These are phyloP conservation scores for Rubia peregrina DNA, from an alignment of 305 asterid species.

Conservation along the genomic window DNA sequence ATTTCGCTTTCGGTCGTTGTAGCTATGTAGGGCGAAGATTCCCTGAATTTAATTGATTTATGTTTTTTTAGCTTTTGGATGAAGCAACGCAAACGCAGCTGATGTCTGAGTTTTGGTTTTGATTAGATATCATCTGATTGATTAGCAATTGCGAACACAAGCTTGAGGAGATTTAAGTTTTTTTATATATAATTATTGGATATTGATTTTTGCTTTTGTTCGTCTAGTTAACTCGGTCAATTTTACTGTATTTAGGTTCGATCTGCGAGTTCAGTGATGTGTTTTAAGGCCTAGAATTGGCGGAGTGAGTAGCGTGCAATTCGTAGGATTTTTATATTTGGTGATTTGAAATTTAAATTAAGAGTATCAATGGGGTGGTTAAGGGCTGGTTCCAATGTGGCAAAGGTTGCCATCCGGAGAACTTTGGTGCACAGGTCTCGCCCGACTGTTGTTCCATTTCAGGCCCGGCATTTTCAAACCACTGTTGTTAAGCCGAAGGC, in stretches of 20 bases:
- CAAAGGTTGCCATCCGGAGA: constrained; percentile 69
- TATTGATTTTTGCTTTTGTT: background rate
- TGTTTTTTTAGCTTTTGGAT: constrained; percentile 3
- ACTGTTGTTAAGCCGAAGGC: constrained; percentile 62
- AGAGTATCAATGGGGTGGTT: constrained; percentile 64
- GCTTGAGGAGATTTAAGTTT: background rate
- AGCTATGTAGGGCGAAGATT: background rate
- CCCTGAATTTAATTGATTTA: background rate
- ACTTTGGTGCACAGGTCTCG: constrained; percentile 43
- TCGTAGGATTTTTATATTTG: constrained; percentile 18
- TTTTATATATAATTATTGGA: no score
- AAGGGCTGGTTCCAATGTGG: constrained; percentile 67
- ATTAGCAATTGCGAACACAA: background rate
- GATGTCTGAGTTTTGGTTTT: background rate
- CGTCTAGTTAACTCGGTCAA: background rate
- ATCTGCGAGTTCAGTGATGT: constrained; percentile 26
- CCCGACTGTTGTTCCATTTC: constrained; percentile 31
- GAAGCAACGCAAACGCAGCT: background rate
- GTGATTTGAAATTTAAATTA: constrained; percentile 21
- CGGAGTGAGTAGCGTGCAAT: background rate
- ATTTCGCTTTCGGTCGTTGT: background rate
- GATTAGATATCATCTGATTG: constrained; percentile 2
- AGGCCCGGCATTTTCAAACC: constrained; percentile 45
- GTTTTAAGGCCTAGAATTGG: constrained; percentile 27
- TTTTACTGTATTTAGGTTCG: constrained; percentile 25